Base-by-base conservation (phyloP, 352 stramenopile genomes). In the Phytophthora kernoviae region DNA sequence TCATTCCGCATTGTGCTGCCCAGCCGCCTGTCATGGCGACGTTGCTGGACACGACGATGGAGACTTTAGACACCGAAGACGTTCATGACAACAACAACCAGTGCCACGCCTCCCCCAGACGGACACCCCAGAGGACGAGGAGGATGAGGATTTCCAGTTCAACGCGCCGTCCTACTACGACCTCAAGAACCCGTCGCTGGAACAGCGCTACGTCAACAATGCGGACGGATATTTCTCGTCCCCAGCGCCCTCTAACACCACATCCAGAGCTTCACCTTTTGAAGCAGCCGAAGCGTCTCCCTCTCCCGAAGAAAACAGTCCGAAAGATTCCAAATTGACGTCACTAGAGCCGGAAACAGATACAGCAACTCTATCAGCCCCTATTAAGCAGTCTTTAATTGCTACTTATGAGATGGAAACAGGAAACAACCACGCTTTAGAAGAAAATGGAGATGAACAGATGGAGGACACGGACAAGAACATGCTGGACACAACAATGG, bases 91-190 rank as follows among this genome's bases (percentile, higher is more conserved):
- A 49, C 24, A 56, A 58, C 36, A 62, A 52, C 43, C 39, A 45
- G 21, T 0, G 73, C 24, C 24, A 30, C 24, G 24, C 24, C 3
- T 72, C 18, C 54, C 61, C 14, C 55, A 68, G 39, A 66, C 54
- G 2, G 60, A 68, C 26, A 51, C 63, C 30, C 65, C 76, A 0
- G 64, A 69, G 7, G 53, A 63, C 33, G 47, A 70, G 22, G 77
- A 89, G 11, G 82, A 91, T 32, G 82, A 89, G 43, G 78, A 76
- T 54, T 93, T 94, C 58, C 40, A 69, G 32, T 94, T 94, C 54
- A 77, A 94, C 51, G 86, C 86, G 30, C 86, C 86, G 21, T 74
- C 78, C 33, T 94, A 91, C 62, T 94, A 93, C 75, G 86, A 94
- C 58, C 70, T 94, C 17, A 81, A 81, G 58, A 83, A 93, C 54